Evolutionary conservation across 495 filamentous ascomycete species (phyloP).

Genomic region (Penicillium simplicissimum): DNA sequence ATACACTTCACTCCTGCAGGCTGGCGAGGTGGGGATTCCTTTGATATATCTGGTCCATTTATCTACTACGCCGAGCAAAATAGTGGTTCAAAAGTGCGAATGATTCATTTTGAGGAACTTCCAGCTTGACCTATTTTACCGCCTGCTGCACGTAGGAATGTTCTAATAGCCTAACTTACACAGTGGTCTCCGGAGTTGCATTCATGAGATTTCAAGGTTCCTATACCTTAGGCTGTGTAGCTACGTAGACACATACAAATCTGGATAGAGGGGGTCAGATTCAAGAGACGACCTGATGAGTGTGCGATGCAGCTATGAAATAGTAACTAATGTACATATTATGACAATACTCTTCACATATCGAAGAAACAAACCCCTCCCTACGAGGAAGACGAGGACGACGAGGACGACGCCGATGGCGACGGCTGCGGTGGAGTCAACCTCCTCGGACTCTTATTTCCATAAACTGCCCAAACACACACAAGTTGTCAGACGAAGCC

Average conservation of each 20-base stretch:
- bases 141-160: too few relatives aligned
- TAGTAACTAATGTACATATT: not conserved
- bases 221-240: too few relatives aligned
- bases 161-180: too few relatives aligned
- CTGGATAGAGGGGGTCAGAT: not conserved
- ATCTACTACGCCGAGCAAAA: not conserved
- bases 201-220: too few relatives aligned
- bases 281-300: not conserved
- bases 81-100: constrained; percentile 2
- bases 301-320: not conserved
- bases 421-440: not conserved
- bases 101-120: not conserved
- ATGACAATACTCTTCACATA: too few relatives aligned
- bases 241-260: too few relatives aligned
- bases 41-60: not conserved
- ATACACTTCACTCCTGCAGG: constrained; percentile 21
- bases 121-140: not conserved
- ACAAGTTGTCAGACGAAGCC: not conserved
- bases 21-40: constrained; percentile 18
- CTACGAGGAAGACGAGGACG: too few relatives aligned
- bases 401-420: not conserved
- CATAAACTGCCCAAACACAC: constrained; percentile 28
- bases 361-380: not conserved
- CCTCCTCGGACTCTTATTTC: constrained; percentile 18
- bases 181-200: too few relatives aligned